Base-by-base conservation (phyloP, 2,329 filamentous ascomycete species). In the Botrytis elliptica region DNA sequence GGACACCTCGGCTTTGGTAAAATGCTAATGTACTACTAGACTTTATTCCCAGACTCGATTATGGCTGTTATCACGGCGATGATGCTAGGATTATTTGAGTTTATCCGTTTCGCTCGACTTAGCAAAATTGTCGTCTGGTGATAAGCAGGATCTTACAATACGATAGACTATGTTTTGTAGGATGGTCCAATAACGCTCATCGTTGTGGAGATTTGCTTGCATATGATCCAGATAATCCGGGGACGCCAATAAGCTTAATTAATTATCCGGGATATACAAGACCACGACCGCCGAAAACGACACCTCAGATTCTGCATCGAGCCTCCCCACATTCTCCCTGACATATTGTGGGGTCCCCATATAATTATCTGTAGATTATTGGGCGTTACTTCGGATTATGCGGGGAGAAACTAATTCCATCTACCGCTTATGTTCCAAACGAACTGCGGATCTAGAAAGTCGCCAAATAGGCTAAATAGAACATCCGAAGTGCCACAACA, bases 331-430 rank as follows among this genome's bases (percentile, higher is more conserved):
- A 66, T 18, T 64, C 9, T 29, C 55, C 29, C 62, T 36, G n/a
- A 9, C 49, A 68, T 60, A 70, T 70, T 69, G 71, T 68, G 71
- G 71, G 64, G 66, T 73, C 66, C 55, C 71, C 55, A 20, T 62
- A 42, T 52, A 40, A 33, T 57, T 3, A 57, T 44, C 38, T 25
- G 38, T 33, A 66, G n/a, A 36, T 49, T 52, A 65, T 65, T 52
- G 62, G 65, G 55, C 12, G 4, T 64, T n/a, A 33, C 22, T 25
- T 36, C 40, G 72, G 60, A 52, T 60, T 60, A 52, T 74, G 75
- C 74, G 77, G 77, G 74, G 72, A 76, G 76, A 25, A 78, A 65
- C 63, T 68, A 74, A 49, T 73, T 75, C 74, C 74, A 74, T 76
- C 66, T 78, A 68, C 49, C 36, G 22, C 36, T 33, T 42, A 57